Evolutionary conservation across 306 rosid species (phyloP), one percentile per base, ranked within the genome.

Genomic region (Quercus dentata): DNA sequence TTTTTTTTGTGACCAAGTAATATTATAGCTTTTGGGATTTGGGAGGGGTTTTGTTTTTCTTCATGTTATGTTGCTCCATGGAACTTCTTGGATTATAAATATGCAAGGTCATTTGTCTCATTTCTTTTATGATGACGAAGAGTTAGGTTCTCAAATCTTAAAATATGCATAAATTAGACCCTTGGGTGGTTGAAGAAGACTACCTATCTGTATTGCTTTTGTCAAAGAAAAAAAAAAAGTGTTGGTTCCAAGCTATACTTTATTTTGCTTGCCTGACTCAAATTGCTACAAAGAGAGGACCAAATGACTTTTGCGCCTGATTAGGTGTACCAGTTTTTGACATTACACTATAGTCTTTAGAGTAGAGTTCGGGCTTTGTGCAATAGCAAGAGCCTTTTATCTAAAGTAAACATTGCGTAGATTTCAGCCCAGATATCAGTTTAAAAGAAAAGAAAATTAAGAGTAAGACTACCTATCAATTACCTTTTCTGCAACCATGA

Each of bases 31-130:
- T 14, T 30, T 27, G 74, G 59, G 71, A 15, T 27, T 59, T 46
- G 71, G 23, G 49, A 41, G 6, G 51, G 55, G 44, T 75, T 71
- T 85, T 85, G 85, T 74, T 85, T 81, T 81, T 69, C 78, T 81
- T 49, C 5, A 7, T 78, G 83, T 74, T 61, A 25, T 18, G 78
- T 85, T 81, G 75, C 80, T 51, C 4, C 56, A 33, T 61, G 73
- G 76, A 74, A 63, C 71, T 78, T 77, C 14, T 63, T 63, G 38
- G 44, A n/a, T 59, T 31, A 69, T 78, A 78, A 78, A 85, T 52
- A 81, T 18, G 38, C 21, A 52, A 54, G 56, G 33, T 51, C 83
- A 54, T 73, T 73, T 76, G 21, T 49, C 6, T 20, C 27, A 49
- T 49, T 74, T 15, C 38, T 71, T 58, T 20, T 69, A 4, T 7